phyloP scores from a whole-genome alignment of 345 rosid species.

The Kernera saxatilis region DNA sequence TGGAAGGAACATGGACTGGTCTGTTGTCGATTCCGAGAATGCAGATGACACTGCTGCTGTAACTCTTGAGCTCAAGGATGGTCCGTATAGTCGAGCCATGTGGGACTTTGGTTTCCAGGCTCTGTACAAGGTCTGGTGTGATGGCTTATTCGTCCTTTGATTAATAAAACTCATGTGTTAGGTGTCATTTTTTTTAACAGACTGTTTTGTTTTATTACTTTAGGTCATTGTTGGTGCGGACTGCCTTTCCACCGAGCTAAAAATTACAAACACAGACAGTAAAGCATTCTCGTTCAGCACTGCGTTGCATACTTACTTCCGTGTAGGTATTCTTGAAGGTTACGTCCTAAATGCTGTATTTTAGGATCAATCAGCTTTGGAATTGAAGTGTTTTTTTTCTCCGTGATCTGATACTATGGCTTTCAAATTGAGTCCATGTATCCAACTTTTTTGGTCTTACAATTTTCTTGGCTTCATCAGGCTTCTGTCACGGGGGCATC shows the following conservation, averaged over 20 bases:
- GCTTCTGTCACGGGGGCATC: slow-evolving; percentile 74
- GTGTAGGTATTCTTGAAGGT: slow-evolving; percentile 37
- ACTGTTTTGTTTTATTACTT: slow-evolving; percentile 3
- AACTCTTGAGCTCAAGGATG: slow-evolving; percentile 80
- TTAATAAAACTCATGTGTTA: background rate
- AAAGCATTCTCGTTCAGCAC: slow-evolving; percentile 75
- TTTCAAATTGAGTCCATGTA: background rate
- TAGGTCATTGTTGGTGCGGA: slow-evolving; percentile 57
- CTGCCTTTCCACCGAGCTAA: slow-evolving; percentile 75
- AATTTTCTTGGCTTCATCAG: slow-evolving; percentile 36
- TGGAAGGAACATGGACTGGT: slow-evolving; percentile 96
- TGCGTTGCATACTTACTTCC: slow-evolving; percentile 87
- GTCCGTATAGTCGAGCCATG: slow-evolving; percentile 80
- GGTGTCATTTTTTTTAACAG: background rate
- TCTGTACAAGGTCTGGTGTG: slow-evolving; percentile 52
- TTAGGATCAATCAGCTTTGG: background rate
- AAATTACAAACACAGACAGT: slow-evolving; percentile 62
- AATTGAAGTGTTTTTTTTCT: background rate
- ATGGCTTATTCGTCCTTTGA: background rate
- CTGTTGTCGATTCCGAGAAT: slow-evolving; percentile 53
- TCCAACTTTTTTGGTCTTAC: background rate
- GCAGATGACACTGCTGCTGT: slow-evolving; percentile 56
- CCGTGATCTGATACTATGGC: background rate
- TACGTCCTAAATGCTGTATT: background rate
- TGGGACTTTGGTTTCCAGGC: slow-evolving; percentile 94